phyloP scores from a whole-genome alignment of 2,329 filamentous ascomycete species.

The Cyclaneusma minus region DNA sequence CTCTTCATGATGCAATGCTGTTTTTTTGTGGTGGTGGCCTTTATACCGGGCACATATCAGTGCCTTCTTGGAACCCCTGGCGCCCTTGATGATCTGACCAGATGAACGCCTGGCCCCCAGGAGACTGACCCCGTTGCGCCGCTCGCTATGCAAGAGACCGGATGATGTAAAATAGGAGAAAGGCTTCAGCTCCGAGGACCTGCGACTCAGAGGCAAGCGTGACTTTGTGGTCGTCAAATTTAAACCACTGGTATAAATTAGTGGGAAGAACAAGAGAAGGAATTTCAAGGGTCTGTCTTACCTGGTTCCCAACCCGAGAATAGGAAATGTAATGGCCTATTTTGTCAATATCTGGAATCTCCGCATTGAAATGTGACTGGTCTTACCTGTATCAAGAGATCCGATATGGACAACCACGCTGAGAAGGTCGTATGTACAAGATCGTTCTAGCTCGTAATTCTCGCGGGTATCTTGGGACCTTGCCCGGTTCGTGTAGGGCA shows the following conservation, averaged over 20 bases:
- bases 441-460: slow-evolving; percentile 39
- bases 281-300: slow-evolving; percentile 16
- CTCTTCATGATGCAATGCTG: too few relatives aligned
- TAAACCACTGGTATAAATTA: slow-evolving; percentile 56
- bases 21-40: too few relatives aligned
- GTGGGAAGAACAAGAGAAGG: slow-evolving; percentile 1
- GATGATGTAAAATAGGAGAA: slow-evolving; percentile 77
- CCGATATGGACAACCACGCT: slow-evolving; percentile 89
- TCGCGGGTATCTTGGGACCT: slow-evolving; percentile 32
- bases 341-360: slow-evolving; percentile 8
- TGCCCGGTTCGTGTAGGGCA: slow-evolving; percentile 67
- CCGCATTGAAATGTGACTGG: background rate
- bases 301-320: slow-evolving; percentile 62
- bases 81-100: too few relatives aligned
- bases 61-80: too few relatives aligned
- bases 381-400: slow-evolving; percentile 63
- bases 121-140: too few relatives aligned
- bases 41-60: too few relatives aligned
- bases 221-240: slow-evolving; percentile 91
- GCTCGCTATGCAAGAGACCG: slow-evolving; percentile 39
- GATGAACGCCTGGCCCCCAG: slow-evolving; percentile 3
- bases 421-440: slow-evolving; percentile 71
- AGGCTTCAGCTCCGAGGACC: slow-evolving; percentile 74
- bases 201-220: slow-evolving; percentile 71
- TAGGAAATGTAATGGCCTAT: slow-evolving; percentile 76